These are phyloP conservation scores for Candida berthetii DNA, from an alignment of 805 yeast species.

Conservation along the genomic window DNA sequence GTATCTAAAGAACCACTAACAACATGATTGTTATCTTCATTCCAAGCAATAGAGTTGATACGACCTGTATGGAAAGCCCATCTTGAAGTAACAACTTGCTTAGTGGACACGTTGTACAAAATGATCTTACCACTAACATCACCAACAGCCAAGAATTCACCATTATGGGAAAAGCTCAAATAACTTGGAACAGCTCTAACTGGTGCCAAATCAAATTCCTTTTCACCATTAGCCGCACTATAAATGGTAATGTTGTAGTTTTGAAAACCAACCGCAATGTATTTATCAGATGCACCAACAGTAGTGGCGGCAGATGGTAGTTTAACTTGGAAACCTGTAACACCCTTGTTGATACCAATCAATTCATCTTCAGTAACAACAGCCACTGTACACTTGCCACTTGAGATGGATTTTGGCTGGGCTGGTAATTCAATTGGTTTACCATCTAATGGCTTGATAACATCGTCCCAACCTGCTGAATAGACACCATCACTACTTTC, in stretches of 20 bases:
- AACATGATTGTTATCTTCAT: constrained; percentile 60
- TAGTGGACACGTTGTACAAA: constrained; percentile 53
- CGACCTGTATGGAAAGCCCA: constrained; percentile 95
- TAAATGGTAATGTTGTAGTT: constrained; percentile 35
- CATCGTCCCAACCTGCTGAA: constrained; percentile 90
- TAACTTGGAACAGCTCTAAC: constrained; percentile 58
- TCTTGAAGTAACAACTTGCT: constrained; percentile 65
- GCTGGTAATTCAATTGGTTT: constrained; percentile 28
- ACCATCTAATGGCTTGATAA: constrained; percentile 35
- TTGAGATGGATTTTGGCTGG: constrained; percentile 46
- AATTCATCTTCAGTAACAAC: constrained; percentile 31
- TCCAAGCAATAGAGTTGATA: constrained; percentile 77
- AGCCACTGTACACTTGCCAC: constrained; percentile 31
- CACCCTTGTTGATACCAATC: constrained; percentile 26
- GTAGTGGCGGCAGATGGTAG: constrained; percentile 38
- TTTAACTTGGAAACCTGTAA: constrained; percentile 19
- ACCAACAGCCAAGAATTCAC: constrained; percentile 70
- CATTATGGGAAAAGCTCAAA: constrained; percentile 67
- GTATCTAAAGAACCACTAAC: constrained; percentile 85
- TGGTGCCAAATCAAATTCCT: constrained; percentile 28
- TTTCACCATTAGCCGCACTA: constrained; percentile 19
- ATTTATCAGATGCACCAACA: constrained; percentile 34
- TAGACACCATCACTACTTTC: constrained; percentile 25
- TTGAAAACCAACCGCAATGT: constrained; percentile 43
- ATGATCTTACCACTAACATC: constrained; percentile 82